phyloP scores from a whole-genome alignment of 2,329 filamentous ascomycete genomes.

The Penicillium glabrum region DNA sequence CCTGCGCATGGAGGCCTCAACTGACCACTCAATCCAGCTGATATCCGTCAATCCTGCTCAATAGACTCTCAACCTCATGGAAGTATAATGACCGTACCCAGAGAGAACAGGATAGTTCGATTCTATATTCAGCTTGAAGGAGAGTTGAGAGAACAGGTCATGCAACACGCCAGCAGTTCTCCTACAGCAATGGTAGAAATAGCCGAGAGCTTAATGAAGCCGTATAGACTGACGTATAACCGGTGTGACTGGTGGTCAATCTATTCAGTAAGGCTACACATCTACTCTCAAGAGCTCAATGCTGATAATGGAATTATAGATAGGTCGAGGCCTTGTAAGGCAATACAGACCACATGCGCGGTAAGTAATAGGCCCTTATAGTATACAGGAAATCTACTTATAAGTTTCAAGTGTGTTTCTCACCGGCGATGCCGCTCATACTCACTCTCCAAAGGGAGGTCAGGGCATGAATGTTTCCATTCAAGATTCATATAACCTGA shows the following conservation, averaged over 20 bases:
- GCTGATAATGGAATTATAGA: too few species aligned
- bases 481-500: constrained; percentile 58
- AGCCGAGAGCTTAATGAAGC: constrained; percentile 4
- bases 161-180: neutral
- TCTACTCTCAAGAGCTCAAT: too few species aligned
- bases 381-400: too few species aligned
- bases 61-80: too few species aligned
- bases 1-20: too few species aligned
- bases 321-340: too few species aligned
- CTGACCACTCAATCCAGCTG: constrained; percentile 4
- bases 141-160: too few species aligned
- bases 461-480: constrained; percentile 53
- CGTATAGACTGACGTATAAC: constrained; percentile 12
- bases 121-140: too few species aligned
- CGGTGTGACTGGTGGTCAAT: constrained; percentile 19
- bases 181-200: constrained; percentile 7
- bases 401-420: constrained; percentile 8
- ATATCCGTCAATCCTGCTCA: constrained; percentile 10
- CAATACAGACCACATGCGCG: too few species aligned
- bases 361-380: too few species aligned
- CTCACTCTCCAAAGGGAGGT: constrained; percentile 66
- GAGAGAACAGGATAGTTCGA: too few species aligned
- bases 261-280: constrained; percentile 8
- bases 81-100: too few species aligned
- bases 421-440: constrained; percentile 29